Percentiles rank a stretch among this genome's conserved stretches.
phyloP scores from a whole-genome alignment of 345 rosid species.

The Nephelium lappaceum region DNA sequence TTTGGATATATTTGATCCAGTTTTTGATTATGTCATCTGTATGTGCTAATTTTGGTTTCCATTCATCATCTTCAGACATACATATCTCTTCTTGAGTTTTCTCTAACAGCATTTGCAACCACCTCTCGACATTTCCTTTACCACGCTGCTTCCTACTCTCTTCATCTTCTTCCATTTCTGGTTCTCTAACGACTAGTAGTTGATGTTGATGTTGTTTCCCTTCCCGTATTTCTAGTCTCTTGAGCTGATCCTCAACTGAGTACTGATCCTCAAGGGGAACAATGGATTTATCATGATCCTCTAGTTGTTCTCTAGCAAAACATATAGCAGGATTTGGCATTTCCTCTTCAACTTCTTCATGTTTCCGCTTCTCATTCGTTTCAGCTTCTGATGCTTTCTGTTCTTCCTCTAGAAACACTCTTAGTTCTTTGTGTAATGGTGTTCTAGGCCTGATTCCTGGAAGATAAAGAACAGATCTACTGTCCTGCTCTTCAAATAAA shows the following conservation, averaged over 20 bases:
- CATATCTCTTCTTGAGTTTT: constrained; percentile 44
- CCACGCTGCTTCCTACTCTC: constrained; percentile 77
- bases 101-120: constrained; percentile 85
- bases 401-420: constrained; percentile 73
- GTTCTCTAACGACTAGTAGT: constrained; percentile 38
- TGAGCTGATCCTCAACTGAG: constrained; percentile 40
- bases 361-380: constrained; percentile 36
- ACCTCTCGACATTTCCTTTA: constrained; percentile 89
- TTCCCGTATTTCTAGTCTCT: constrained; percentile 44
- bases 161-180: constrained; percentile 71
- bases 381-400: constrained; percentile 55
- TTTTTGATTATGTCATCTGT: constrained; percentile 57
- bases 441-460: constrained; percentile 61
- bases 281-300: constrained; percentile 39
- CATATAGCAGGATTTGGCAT: constrained; percentile 29
- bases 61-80: constrained; percentile 34
- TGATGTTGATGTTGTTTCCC: constrained; percentile 38
- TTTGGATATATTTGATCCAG: constrained; percentile 60
- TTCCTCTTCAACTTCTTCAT: constrained; percentile 40
- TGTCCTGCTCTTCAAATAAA: constrained; percentile 49
- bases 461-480: constrained; percentile 53
- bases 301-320: constrained; percentile 25
- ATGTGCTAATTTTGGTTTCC: constrained; percentile 31
- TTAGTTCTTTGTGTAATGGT: constrained; percentile 66
- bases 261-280: constrained; percentile 36